Conservation (phyloP, 768 basidiomycete species). For the Boletus edulis region DNA sequence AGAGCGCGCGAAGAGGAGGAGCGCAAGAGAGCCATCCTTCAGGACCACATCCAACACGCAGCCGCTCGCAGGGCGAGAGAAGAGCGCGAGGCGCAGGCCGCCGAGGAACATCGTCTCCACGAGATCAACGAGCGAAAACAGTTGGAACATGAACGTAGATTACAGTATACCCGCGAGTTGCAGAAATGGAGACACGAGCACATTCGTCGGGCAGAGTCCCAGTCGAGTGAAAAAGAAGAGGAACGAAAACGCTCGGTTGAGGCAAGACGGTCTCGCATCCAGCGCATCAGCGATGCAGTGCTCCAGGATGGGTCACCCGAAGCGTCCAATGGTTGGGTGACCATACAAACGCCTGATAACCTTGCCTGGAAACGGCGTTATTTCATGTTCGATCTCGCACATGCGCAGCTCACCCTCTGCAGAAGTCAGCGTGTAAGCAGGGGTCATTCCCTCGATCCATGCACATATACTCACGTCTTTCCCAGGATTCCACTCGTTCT, state of each 20-base stretch:
- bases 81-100: constrained; percentile 39
- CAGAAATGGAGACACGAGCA: constrained; percentile 55
- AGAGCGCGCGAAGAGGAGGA: constrained; percentile 41
- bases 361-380: constrained; percentile 65
- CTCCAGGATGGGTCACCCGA: constrained; percentile 39
- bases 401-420: constrained; percentile 44
- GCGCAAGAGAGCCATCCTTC: constrained; percentile 40
- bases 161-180: constrained; percentile 48
- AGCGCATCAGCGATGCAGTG: constrained; percentile 46
- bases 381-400: constrained; percentile 50
- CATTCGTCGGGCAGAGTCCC: constrained; percentile 42
- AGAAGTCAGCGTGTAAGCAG: constrained; percentile 47
- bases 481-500: constrained; percentile 29
- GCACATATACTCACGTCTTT: constrained; percentile 1
- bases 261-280: constrained; percentile 38
- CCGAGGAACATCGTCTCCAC: constrained; percentile 43
- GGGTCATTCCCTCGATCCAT: too few relatives aligned
- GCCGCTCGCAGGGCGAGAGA: constrained; percentile 36
- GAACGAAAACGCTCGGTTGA: constrained; percentile 38
- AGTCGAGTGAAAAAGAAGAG: constrained; percentile 44
- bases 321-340: constrained; percentile 56
- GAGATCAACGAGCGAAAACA: constrained; percentile 50
- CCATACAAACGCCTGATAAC: constrained; percentile 52
- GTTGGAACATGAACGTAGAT: constrained; percentile 44
- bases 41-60: constrained; percentile 39